Evolutionary conservation across 108 stramenopile species (phyloP), one percentile per base, ranked within the genome.

Genomic region (Discostella stelligeroides): DNA sequence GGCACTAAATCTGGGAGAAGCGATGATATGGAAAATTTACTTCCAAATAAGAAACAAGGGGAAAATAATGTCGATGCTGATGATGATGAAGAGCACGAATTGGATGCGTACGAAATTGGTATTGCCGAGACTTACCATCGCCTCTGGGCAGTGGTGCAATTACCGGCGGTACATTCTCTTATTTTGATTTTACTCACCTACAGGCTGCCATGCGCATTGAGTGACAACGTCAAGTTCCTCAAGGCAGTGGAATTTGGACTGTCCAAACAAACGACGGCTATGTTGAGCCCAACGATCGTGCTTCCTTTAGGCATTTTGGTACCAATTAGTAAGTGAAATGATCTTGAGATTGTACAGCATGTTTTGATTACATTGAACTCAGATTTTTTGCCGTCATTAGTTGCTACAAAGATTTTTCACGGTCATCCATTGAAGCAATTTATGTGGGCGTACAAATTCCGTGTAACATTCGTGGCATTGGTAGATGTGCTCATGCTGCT

Each of bases 161-260:
- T 99, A 38, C 95, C 94, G 8, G 77, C 96, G 13, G 97, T 99
- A 8, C 83, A 78, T 49, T 72, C 63, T 37, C 78, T 99, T 7
- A 83, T 92, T 49, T 17, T 97, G 14, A 83, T 99, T 60, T 72
- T 99, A 34, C 61, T 98, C 29, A 98, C 92, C 23, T 93, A 93
- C 65, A 86, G 95, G 30, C 68, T 93, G 11, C 92, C 92, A 24
- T 87, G 88, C 28, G 92, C 95, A 15, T 54, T 96, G 21, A 76
- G 79, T 25, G 92, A 95, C 81, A 95, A 95, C 70, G 94, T 92
- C 29, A 95, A 95, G 66, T 92, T 95, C 70, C 65, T 95, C 15
- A 92, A 92, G 73, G 94, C 91, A 0, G 89, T 92, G 27, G 91
- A 95, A 75, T 90, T 81, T 43, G 94, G 94, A 14, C 47, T 95